phyloP scores from a whole-genome alignment of 768 basidiomycete species.

The Boletus tylopilopsis region DNA sequence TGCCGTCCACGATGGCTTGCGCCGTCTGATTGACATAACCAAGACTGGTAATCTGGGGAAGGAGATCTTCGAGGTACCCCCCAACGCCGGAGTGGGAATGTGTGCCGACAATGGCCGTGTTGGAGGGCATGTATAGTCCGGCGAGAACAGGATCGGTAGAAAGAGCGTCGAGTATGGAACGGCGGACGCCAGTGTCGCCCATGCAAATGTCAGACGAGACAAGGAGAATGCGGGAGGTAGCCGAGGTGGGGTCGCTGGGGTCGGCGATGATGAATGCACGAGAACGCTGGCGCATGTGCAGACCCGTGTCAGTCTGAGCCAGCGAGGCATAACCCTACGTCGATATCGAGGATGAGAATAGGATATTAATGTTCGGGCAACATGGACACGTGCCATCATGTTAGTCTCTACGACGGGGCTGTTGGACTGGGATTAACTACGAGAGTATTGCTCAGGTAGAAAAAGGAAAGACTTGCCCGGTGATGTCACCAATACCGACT shows the following conservation, averaged over 20 bases:
- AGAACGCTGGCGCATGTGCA: slow-evolving; percentile 77
- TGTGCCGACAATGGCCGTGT: slow-evolving; percentile 72
- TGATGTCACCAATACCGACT: slow-evolving; percentile 59
- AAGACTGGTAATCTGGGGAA: slow-evolving; percentile 71
- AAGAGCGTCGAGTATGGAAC: slow-evolving; percentile 59
- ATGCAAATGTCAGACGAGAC: slow-evolving; percentile 83
- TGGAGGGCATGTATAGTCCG: slow-evolving; percentile 62
- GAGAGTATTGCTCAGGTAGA: neutral
- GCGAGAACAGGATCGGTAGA: slow-evolving; percentile 47
- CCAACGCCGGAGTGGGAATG: slow-evolving; percentile 77
- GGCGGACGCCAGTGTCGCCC: slow-evolving; percentile 75
- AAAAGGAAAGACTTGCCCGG: slow-evolving; percentile 45
- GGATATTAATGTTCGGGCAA: slow-evolving; percentile 1
- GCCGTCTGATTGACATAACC: slow-evolving; percentile 73
- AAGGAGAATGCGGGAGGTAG: slow-evolving; percentile 63
- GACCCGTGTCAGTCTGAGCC: slow-evolving; percentile 64
- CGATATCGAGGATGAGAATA: neutral
- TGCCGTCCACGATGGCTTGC: slow-evolving; percentile 67
- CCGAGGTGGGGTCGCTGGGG: slow-evolving; percentile 27
- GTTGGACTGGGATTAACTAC: neutral
- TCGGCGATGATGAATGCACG: slow-evolving; percentile 73
- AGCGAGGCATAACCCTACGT: slow-evolving; percentile 67
- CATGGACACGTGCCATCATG: slow-evolving; percentile 56
- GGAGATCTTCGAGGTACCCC: slow-evolving; percentile 73
- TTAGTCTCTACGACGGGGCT: slow-evolving; percentile 80